Evolutionary conservation across 345 rosid species (phyloP).

Genomic region (Euphorbia tirucalli): DNA sequence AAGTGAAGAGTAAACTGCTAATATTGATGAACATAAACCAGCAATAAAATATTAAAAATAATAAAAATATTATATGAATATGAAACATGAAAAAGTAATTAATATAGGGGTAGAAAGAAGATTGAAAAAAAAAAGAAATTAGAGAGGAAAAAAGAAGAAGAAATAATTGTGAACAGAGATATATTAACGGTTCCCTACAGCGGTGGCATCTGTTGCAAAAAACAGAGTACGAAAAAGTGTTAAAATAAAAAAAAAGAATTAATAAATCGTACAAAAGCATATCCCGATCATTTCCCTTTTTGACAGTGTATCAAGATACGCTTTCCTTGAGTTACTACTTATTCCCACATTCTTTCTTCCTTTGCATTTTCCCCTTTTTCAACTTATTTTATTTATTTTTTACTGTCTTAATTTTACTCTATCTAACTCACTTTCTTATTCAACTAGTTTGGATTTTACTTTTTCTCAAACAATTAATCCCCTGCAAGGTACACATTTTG

Average conservation of each 20-base stretch:
- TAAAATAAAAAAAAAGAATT: not conserved
- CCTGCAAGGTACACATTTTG: no score
- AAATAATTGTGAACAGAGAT: no score
- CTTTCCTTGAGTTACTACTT: not conserved
- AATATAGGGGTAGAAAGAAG: not conserved
- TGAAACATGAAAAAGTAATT: no score
- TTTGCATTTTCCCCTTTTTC: not conserved
- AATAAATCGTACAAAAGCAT: constrained; percentile 8
- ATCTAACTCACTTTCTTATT: no score
- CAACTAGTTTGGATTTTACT: no score
- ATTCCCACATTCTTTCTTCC: not conserved
- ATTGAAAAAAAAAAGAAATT: not conserved
- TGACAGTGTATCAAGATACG: constrained; percentile 1
- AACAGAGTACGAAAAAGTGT: not conserved
- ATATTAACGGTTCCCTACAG: not conserved
- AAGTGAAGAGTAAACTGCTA: no score
- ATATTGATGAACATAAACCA: no score
- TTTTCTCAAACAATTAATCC: no score
- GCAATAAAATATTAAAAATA: no score
- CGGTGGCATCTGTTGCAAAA: not conserved
- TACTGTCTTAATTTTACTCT: no score
- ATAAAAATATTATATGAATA: not conserved
- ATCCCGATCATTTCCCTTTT: constrained; percentile 7
- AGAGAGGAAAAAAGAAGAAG: no score
- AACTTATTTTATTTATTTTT: no score